Percentiles rank a stretch among this genome's conserved stretches.
These are phyloP conservation scores for Boletus eberwhitei DNA, from an alignment of 768 basidiomycete species.

Conservation along the genomic window DNA sequence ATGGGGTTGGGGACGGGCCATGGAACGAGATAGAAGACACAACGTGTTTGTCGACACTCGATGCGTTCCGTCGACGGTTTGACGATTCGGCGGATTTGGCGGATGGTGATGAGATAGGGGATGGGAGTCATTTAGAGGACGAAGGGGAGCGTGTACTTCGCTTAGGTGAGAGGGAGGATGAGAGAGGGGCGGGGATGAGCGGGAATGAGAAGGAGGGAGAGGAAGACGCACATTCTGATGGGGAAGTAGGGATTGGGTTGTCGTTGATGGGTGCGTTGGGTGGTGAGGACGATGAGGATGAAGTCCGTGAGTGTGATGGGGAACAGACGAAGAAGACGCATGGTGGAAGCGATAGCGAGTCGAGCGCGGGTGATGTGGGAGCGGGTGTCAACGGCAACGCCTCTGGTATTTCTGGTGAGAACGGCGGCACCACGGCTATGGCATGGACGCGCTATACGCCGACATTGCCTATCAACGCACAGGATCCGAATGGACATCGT, in stretches of 20 bases:
- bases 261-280: slow-evolving; percentile 55
- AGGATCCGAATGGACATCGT: background rate
- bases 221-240: slow-evolving; percentile 46
- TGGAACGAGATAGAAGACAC: slow-evolving; percentile 16
- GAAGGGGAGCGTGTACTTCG: slow-evolving; percentile 7
- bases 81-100: slow-evolving; percentile 7
- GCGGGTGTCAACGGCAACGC: slow-evolving; percentile 2
- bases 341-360: background rate
- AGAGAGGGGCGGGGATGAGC: background rate
- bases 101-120: slow-evolving; percentile 4
- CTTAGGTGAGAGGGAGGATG: slow-evolving; percentile 3
- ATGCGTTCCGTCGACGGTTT: slow-evolving; percentile 23
- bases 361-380: slow-evolving; percentile 2
- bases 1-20: background rate
- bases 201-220: background rate
- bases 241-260: slow-evolving; percentile 65
- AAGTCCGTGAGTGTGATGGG: slow-evolving; percentile 2
- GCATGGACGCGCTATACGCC: slow-evolving; percentile 32
- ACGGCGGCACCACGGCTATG: slow-evolving; percentile 13
- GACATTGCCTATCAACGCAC: slow-evolving; percentile 13
- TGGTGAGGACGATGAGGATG: slow-evolving; percentile 30
- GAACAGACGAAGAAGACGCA: slow-evolving; percentile 5
- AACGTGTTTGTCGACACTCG: slow-evolving; percentile 25
- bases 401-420: background rate
- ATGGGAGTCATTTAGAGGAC: slow-evolving; percentile 2